Evolutionary conservation across 495 filamentous ascomycete species (phyloP), one percentile per base, ranked within the genome.

Genomic region (Tetracladium setigerum): DNA sequence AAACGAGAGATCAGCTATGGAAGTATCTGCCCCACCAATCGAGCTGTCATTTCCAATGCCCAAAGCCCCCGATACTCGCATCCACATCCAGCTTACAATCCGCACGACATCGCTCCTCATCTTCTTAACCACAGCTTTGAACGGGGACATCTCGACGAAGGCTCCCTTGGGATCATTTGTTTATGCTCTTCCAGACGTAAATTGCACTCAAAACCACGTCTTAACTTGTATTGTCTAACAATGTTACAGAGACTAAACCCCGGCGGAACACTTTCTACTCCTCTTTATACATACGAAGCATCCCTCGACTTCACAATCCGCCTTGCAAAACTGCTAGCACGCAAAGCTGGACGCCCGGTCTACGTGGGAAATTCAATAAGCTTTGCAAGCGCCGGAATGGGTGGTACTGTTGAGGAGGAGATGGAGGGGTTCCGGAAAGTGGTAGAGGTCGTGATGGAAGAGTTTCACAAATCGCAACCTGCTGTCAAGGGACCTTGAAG

Each of bases 141-240:
- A 77, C 16, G 84, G 84, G 3, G 76, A 81, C 32, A 65, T 67
- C 5, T 62, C 67, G 11, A 58, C 67, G 13, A 61, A 68, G 2
- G 67, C 74, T n/a, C 61, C 79, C 0, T 64, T 90, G 49, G 86
- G 86, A 8, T 91, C 86, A 47, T 92, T 97, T 61, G 84, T 97
- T 37, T 95, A 95, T 62, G 85, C 92, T 16, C 77, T 96, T 62
- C 91, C 90, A 19, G 84, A 94, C 67, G 89, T 95, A 67, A 22
- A 32, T 14, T 36, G 45, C 24, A 0, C 6, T 30, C 22, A 15
- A 34, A n/a, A n/a, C n/a, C n/a, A n/a, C n/a, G n/a, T n/a, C n/a
- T n/a, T 32, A 39, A 13, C 43, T 55, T 19, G 17, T 38, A 15
- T 27, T 30, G 19, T 4, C 27, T 50, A 36, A 56, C 38, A 44